These are phyloP conservation scores for Hypoxylon cercidicola DNA, from an alignment of 495 filamentous ascomycete species.

Conservation along the genomic window DNA sequence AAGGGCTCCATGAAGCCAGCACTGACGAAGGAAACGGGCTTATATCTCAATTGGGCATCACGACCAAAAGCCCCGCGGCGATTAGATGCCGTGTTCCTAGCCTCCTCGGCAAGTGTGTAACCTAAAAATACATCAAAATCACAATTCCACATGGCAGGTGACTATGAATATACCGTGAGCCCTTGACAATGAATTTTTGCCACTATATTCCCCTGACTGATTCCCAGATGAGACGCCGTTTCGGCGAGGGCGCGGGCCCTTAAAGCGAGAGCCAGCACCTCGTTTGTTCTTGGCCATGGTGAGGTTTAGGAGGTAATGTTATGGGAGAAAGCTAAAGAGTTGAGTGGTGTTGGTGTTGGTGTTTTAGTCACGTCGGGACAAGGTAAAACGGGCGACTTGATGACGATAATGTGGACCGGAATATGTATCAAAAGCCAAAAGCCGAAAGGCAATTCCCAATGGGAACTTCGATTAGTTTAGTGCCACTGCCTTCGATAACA, in stretches of 20 bases:
- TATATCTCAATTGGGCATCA: conserved; percentile 57
- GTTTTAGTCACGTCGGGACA: not conserved
- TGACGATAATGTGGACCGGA: conserved; percentile 37
- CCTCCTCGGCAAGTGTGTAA: conserved; percentile 79
- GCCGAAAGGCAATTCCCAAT: too few species aligned
- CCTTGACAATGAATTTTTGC: conserved; percentile 18
- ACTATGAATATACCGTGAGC: conserved; percentile 31
- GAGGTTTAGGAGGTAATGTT: not conserved
- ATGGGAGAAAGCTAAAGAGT: conserved; percentile 6
- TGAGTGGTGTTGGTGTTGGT: conserved; percentile 7
- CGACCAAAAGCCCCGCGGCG: conserved; percentile 50
- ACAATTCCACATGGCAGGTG: not conserved
- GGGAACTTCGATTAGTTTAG: too few species aligned
- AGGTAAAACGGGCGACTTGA: conserved; percentile 13
- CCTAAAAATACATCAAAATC: conserved; percentile 37
- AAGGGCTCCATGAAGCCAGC: conserved; percentile 69
- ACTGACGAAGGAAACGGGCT: conserved; percentile 78
- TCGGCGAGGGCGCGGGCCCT: conserved; percentile 16
- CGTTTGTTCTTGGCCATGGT: conserved; percentile 34
- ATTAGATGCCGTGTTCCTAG: conserved; percentile 76
- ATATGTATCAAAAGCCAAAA: conserved; percentile 15
- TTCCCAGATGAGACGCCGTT: conserved; percentile 5
- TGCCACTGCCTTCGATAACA: too few species aligned
- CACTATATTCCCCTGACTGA: conserved; percentile 19
- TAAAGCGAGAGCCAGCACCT: conserved; percentile 10